Conservation (phyloP, 352 stramenopile species). For the Phytophthora ohioensis region DNA sequence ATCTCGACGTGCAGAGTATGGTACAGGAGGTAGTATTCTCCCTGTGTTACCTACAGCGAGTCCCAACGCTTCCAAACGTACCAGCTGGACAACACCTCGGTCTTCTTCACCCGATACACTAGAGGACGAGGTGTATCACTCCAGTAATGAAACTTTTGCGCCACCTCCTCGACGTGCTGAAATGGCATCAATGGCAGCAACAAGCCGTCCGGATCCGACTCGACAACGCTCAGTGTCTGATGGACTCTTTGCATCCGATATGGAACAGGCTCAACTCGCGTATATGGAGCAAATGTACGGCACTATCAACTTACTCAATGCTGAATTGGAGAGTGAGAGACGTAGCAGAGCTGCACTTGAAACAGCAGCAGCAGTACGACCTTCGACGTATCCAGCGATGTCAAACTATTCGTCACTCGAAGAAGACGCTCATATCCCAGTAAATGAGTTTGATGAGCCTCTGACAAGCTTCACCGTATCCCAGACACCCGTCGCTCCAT, state of each 20-base stretch:
- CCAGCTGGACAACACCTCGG: slow-evolving; percentile 60
- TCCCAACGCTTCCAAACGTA: slow-evolving; percentile 49
- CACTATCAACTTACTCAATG: slow-evolving; percentile 60
- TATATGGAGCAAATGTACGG: slow-evolving; percentile 84
- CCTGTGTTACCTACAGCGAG: slow-evolving; percentile 41
- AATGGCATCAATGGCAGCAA: slow-evolving; percentile 17
- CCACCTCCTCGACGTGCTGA: slow-evolving; percentile 21
- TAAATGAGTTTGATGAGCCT: slow-evolving; percentile 28
- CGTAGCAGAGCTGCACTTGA: slow-evolving; percentile 31
- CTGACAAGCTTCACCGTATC: slow-evolving; percentile 22
- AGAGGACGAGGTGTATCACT: slow-evolving; percentile 23
- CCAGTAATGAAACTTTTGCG: slow-evolving; percentile 23
- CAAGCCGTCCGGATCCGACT: slow-evolving; percentile 18
- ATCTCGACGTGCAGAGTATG: slow-evolving; percentile 30
- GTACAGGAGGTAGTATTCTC: slow-evolving; percentile 45
- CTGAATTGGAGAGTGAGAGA: slow-evolving; percentile 58
- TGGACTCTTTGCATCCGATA: slow-evolving; percentile 22
- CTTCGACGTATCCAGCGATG: slow-evolving; percentile 30
- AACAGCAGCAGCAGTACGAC: neutral
- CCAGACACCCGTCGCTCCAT: slow-evolving; percentile 26
- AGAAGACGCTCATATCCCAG: slow-evolving; percentile 21
- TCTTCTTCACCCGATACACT: slow-evolving; percentile 10
- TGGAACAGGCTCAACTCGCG: slow-evolving; percentile 53
- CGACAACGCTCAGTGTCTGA: slow-evolving; percentile 14
- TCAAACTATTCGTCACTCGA: slow-evolving; percentile 38